Percentiles rank a stretch among this genome's conserved stretches.
These are phyloP conservation scores for Hypoxylon sp. DNA, from an alignment of 2,329 filamentous ascomycete species.

Conservation along the genomic window DNA sequence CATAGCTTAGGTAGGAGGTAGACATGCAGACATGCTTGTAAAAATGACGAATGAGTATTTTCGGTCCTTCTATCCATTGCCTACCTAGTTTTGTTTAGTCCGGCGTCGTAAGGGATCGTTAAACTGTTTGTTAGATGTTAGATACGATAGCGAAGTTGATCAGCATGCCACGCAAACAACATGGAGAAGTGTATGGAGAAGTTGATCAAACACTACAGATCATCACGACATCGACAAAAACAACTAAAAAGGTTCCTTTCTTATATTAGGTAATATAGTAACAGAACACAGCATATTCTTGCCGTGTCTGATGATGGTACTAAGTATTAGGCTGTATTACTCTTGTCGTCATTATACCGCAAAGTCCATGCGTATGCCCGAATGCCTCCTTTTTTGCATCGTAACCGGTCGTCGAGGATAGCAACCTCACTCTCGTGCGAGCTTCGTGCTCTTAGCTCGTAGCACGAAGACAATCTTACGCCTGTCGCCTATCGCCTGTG, in stretches of 20 bases:
- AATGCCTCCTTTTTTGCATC: slow-evolving; percentile 31
- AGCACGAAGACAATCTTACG: slow-evolving; percentile 28
- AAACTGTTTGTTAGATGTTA: not conserved
- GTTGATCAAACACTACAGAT: not conserved
- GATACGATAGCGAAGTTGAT: not conserved
- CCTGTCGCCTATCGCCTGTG: slow-evolving; percentile 20
- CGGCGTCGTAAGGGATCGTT: too few relatives aligned
- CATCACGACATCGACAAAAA: slow-evolving; percentile 3
- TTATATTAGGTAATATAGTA: slow-evolving; percentile 30
- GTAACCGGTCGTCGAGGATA: slow-evolving; percentile 34
- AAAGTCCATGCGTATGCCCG: slow-evolving; percentile 31
- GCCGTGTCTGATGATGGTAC: slow-evolving; percentile 18
- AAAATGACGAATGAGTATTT: too few relatives aligned
- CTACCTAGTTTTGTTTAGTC: too few relatives aligned
- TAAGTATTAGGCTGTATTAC: slow-evolving; percentile 37
- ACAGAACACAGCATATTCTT: slow-evolving; percentile 13
- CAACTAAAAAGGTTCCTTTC: slow-evolving; percentile 15
- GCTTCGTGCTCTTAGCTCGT: slow-evolving; percentile 18
- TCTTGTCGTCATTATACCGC: slow-evolving; percentile 39
- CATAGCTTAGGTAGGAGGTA: too few relatives aligned
- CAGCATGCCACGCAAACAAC: too few relatives aligned
- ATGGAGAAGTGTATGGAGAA: not conserved
- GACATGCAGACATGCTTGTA: too few relatives aligned
- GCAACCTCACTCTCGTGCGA: slow-evolving; percentile 26
- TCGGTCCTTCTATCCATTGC: too few relatives aligned